Base-by-base conservation (phyloP, 768 basidiomycete genomes). In the Coprinopsis marcescibilis region DNA sequence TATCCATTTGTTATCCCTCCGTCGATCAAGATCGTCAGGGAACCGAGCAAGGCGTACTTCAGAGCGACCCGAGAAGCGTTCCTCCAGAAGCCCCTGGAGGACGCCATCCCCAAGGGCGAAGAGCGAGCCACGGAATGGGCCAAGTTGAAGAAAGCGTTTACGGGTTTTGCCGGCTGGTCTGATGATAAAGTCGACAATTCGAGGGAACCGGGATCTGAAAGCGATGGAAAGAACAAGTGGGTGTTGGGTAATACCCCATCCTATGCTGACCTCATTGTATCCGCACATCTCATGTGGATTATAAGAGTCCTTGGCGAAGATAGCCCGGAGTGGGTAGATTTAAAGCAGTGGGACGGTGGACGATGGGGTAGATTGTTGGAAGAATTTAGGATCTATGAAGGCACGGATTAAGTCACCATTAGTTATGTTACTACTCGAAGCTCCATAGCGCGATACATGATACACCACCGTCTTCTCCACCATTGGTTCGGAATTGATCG, bases 281-380 rank as follows among this genome's bases (percentile, higher is more conserved):
- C 36, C 3, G 43, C 36, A 10, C 13, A 21, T 2, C 26, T 54
- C 7, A 43, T 45, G 17, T 38, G 39, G 39, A 17, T 52, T 23
- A 54, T 51, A 32, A 26, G 36, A 1, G 32, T 52, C 13, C 45
- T 47, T 33, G 57, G 56, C 14, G 52, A 56, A 15, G 52, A 55
- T n/a, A 55, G 56, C 17, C 21, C 48, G 20, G 48, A 57, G 36
- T 58, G 57, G 57, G 41, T 48, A 4, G 55, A 57, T 10, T 24
- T 55, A 4, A 48, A 21, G 12, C 25, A 14, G 0, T 61, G 57
- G 60, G 45, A 56, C 47, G 45, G 42, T 12, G 57, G 57, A 24
- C 37, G 47, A 14, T 60, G 60, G 60, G 39, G 13, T 1, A 42
- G 32, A 3, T 43, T 56, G 4, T 25, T 55, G 29, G 40, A 44